Percentiles rank a stretch among this genome's conserved stretches.
Conservation (phyloP, 148 eudicot species). For the Hydrangea macrophylla region DNA sequence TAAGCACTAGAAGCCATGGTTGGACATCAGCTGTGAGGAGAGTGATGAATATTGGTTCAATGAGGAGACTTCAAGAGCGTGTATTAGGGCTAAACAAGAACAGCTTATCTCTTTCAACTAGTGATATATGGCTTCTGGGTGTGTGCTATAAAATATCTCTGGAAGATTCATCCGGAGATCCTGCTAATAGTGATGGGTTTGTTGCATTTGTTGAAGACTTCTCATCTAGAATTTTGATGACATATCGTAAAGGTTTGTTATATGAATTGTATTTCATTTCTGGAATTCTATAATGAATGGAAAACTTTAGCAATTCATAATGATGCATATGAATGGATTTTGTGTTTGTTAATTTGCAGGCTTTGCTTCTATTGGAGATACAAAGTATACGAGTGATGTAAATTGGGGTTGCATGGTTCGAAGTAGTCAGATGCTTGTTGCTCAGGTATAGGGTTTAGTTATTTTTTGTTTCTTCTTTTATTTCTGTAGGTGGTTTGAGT, state of each 20-base stretch:
- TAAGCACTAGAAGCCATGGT: constrained; percentile 34
- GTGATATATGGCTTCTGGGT: constrained; percentile 80
- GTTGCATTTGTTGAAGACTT: constrained; percentile 75
- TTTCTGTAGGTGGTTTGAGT: too few relatives aligned
- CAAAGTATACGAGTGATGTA: constrained; percentile 91
- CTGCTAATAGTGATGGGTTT: constrained; percentile 48
- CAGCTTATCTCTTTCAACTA: constrained; percentile 34
- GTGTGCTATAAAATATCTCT: constrained; percentile 52
- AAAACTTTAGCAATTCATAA: neutral
- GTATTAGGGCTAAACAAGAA: constrained; percentile 49
- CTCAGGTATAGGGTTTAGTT: constrained; percentile 49
- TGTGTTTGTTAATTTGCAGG: constrained; percentile 38
- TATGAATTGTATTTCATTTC: neutral
- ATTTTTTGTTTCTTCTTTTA: neutral
- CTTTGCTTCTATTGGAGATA: constrained; percentile 74
- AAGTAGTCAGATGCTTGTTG: constrained; percentile 98
- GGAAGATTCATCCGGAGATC: constrained; percentile 51
- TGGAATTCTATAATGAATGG: neutral
- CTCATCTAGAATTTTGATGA: constrained; percentile 63
- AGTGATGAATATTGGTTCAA: constrained; percentile 53
- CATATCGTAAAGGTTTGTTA: constrained; percentile 69
- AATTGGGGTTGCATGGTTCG: constrained; percentile 99
- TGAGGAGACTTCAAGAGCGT: constrained; percentile 66
- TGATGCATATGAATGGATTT: constrained; percentile 5
- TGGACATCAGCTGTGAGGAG: constrained; percentile 65